Evolutionary conservation across 2,329 filamentous ascomycete species (phyloP).

Genomic region (Raffaelea deltoideospora): DNA sequence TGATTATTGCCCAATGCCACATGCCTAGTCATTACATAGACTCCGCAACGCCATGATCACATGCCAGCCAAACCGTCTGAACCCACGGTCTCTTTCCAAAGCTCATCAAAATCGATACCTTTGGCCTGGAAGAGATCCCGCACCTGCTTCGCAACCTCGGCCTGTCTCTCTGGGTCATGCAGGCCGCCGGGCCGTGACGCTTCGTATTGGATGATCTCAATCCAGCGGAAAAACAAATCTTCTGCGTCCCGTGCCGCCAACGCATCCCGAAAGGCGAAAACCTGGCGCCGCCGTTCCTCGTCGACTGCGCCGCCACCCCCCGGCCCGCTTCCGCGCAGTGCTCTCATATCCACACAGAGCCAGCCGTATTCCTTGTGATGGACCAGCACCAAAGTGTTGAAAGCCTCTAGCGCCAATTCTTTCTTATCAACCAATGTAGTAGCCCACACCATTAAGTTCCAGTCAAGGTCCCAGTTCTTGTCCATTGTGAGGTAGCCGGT

Average conservation of each 20-base stretch:
- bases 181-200: slow-evolving; percentile 67
- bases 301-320: slow-evolving; percentile 18
- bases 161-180: slow-evolving; percentile 51
- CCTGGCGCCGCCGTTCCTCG: slow-evolving; percentile 54
- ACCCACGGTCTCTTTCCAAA: slow-evolving; percentile 54
- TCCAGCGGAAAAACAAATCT: slow-evolving; percentile 79
- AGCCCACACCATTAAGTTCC: slow-evolving; percentile 62
- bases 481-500: slow-evolving; percentile 82
- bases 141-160: slow-evolving; percentile 57
- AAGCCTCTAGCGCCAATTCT: slow-evolving; percentile 44
- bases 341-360: slow-evolving; percentile 48
- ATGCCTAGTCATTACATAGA: too few relatives aligned
- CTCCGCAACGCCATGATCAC: not conserved
- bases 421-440: slow-evolving; percentile 53
- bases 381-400: slow-evolving; percentile 56
- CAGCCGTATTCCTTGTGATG: slow-evolving; percentile 55
- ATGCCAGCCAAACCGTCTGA: slow-evolving; percentile 18
- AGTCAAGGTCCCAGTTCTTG: slow-evolving; percentile 76
- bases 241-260: slow-evolving; percentile 69
- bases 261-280: slow-evolving; percentile 66
- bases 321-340: slow-evolving; percentile 13
- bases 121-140: slow-evolving; percentile 59
- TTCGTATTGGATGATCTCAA: slow-evolving; percentile 84
- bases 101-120: slow-evolving; percentile 66
- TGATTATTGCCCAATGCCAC: too few relatives aligned